Base-by-base conservation (phyloP, 257 asterid species). In the Solanum sparsipilum region DNA sequence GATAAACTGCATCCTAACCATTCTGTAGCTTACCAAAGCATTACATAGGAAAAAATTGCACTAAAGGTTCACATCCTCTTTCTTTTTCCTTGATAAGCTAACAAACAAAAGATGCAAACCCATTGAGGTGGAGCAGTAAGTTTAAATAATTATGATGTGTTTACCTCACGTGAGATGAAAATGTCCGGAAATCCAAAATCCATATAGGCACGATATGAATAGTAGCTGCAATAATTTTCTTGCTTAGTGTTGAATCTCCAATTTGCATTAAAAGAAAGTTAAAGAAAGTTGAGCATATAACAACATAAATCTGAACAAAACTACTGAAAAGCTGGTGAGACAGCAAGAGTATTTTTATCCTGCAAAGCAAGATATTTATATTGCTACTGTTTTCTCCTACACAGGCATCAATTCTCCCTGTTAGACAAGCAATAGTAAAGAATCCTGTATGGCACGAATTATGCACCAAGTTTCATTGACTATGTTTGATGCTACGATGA, bases 91-190 rank as follows among this genome's bases (percentile, higher is more conserved):
- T 27, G 68, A 46, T 46, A 46, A 81, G 85, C 68, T 81, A 38
- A 81, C 20, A 81, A 20, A 31, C 29, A 81, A 48, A 81, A 81
- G 68, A 29, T 29, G 52, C 18, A 29, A 9, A 46, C 16, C 36
- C 74, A 46, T 11, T 67, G 71, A 83, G 60, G 34, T 68, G n/a
- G 88, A 39, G 84, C 31, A 36, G 18, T 16, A 81, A 81, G 67
- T 81, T 16, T 4, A 31, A 29, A 46, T 27, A 81, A 16, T 81
- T 46, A n/a, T 81, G 41, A 46, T 81, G 85, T 46, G 63, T 25
- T 89, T 92, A 96, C 99, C 99, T 96, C 99, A 87, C 99, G 98
- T 73, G 99, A 97, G 90, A 96, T 89, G 92, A 97, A 97, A 88
- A 97, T 89, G 87, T 97, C 98, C 16, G 98, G 98, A 89, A 94